These are phyloP conservation scores for Trichoderma breve DNA, from an alignment of 2,329 filamentous ascomycete genomes.

Conservation along the genomic window DNA sequence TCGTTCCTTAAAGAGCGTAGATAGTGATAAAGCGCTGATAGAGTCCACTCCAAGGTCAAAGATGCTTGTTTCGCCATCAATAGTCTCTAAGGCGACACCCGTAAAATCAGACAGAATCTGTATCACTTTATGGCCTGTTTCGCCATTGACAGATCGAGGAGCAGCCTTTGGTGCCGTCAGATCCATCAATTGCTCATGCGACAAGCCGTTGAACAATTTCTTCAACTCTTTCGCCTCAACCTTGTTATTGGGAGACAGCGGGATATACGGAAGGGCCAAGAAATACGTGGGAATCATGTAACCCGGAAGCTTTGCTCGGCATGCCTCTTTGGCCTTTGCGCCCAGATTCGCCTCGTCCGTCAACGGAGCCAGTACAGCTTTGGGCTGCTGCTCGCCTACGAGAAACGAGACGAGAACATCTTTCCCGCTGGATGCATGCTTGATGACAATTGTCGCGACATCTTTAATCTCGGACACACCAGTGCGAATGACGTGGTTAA, in stretches of 20 bases:
- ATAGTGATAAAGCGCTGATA: slow-evolving; percentile 73
- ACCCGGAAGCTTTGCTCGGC: slow-evolving; percentile 65
- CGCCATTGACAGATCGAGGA: slow-evolving; percentile 24
- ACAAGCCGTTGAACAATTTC: slow-evolving; percentile 61
- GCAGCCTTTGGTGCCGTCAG: slow-evolving; percentile 40
- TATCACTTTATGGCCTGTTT: slow-evolving; percentile 49
- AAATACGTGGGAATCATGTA: slow-evolving; percentile 94
- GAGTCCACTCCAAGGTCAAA: slow-evolving; percentile 89
- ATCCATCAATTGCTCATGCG: slow-evolving; percentile 59
- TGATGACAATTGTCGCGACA: slow-evolving; percentile 71
- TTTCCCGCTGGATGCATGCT: slow-evolving; percentile 69
- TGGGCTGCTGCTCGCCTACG: slow-evolving; percentile 24
- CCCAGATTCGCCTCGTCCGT: slow-evolving; percentile 40
- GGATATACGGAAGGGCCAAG: slow-evolving; percentile 67
- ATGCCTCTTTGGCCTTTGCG: slow-evolving; percentile 56
- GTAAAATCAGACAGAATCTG: slow-evolving; percentile 54
- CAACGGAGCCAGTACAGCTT: slow-evolving; percentile 26
- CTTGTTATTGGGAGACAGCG: slow-evolving; percentile 87
- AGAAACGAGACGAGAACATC: slow-evolving; percentile 82
- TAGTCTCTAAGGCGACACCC: slow-evolving; percentile 39
- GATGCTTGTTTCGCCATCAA: slow-evolving; percentile 62
- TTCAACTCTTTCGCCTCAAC: slow-evolving; percentile 71
- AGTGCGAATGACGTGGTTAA: slow-evolving; percentile 75
- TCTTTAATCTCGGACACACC: slow-evolving; percentile 60
- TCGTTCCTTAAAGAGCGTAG: slow-evolving; percentile 58